These are phyloP conservation scores for Eucalyptus camaldulensis DNA, from an alignment of 345 rosid genomes.

Conservation along the genomic window DNA sequence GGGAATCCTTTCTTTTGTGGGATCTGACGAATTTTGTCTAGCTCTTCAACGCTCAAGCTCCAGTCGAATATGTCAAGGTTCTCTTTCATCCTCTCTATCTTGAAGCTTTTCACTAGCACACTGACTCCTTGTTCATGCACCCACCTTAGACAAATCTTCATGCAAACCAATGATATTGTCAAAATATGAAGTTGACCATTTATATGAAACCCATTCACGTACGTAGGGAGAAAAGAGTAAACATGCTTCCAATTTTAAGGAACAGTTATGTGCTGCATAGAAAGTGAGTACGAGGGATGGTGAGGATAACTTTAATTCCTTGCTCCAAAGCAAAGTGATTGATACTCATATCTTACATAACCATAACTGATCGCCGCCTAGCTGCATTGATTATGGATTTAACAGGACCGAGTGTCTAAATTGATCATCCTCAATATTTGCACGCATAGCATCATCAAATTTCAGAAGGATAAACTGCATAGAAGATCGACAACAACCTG, in stretches of 20 bases:
- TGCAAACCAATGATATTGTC: not conserved
- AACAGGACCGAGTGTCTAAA: not conserved
- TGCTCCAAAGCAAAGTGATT: not conserved
- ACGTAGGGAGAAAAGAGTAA: not conserved
- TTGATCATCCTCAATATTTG: not conserved
- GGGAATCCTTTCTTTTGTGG: conserved; percentile 1
- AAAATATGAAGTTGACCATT: not conserved
- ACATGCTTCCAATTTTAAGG: not conserved
- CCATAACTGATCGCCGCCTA: not conserved
- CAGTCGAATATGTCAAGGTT: conserved; percentile 11
- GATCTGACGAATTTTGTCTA: not conserved
- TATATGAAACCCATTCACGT: not conserved
- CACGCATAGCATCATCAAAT: not conserved
- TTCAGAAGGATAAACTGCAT: not conserved
- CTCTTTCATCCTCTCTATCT: conserved; percentile 8
- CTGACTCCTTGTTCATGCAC: conserved; percentile 15
- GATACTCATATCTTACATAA: not conserved
- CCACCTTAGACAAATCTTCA: conserved; percentile 22
- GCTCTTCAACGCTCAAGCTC: conserved; percentile 6
- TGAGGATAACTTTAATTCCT: not conserved
- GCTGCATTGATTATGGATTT: not conserved
- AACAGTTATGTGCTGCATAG: not conserved
- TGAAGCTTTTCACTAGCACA: conserved; percentile 12
- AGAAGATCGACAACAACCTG: conserved; percentile 6
- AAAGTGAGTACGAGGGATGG: not conserved